Evolutionary conservation across 2,329 filamentous ascomycete species (phyloP), one percentile per base, ranked within the genome.

Genomic region (Trichoderma sp.): DNA sequence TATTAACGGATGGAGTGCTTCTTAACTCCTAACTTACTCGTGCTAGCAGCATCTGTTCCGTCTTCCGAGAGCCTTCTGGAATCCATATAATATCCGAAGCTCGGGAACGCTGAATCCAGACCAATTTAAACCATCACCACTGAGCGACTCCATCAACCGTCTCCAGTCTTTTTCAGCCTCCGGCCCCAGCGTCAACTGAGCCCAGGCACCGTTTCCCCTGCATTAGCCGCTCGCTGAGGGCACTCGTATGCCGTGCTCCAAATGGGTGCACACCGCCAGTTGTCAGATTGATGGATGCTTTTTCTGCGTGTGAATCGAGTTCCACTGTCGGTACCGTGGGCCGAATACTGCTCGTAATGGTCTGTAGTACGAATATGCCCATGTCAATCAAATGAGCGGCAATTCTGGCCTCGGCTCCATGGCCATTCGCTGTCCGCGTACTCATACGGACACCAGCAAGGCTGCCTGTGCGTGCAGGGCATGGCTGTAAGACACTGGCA

Each of bases 131-230:
- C 39, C 62, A 32, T 21, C 62, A 30, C 18, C 26, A 47, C 18
- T 36, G 53, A 30, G 8, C 34, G 32, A 51, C 43, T 51, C 43
- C 43, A 51, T 21, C 34, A 15, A 36, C 34, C 4, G 26, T 57
- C 65, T 36, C 39, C 36, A 53, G 43, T 30, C 39, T n/a, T 64
- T 51, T 36, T 39, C 24, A 64, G 18, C 62, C 39, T 47, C 62
- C 36, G 26, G 18, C 43, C 43, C 65, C 26, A 32, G 53, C 53
- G 30, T 51, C 39, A 18, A 39, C 32, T 32, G 30, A 26, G 32
- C 15, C 34, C 65, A 70, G 34, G 67, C 57, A 36, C 58, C 39
- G 30, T 32, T 30, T 66, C 69, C 69, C 69, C 69, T 71, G 69
- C 69, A 71, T 71, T 66, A 71, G 69, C 60, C 53, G 39, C 61